A percentile compares a stretch with the other conserved stretches of the same genome.
phyloP scores from a whole-genome alignment of 805 yeast species.

The Yarrowia sp. region DNA sequence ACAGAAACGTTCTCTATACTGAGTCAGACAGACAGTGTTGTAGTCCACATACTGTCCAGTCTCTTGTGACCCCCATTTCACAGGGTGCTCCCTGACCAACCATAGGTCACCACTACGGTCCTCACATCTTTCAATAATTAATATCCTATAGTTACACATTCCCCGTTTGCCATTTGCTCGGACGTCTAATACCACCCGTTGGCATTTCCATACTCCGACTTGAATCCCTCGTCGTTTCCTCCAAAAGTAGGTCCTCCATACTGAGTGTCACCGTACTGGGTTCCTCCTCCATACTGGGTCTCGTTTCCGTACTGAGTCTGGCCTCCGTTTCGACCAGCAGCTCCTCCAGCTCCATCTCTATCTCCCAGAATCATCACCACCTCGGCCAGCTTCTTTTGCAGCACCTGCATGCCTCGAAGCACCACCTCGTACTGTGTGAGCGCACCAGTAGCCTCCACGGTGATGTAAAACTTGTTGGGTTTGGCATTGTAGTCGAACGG shows the following conservation, averaged over 20 bases:
- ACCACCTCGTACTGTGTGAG: conserved; percentile 88
- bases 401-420: conserved; percentile 72
- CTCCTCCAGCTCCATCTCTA: conserved; percentile 26
- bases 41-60: too few species aligned
- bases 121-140: neutral
- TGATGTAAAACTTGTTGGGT: conserved; percentile 78
- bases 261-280: conserved; percentile 23
- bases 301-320: conserved; percentile 22
- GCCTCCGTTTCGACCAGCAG: conserved; percentile 5
- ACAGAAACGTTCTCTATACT: too few species aligned
- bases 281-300: conserved; percentile 24
- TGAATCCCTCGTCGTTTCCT: conserved; percentile 5
- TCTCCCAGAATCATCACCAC: conserved; percentile 64
- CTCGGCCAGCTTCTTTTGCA: conserved; percentile 88
- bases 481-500: conserved; percentile 78
- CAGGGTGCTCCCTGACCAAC: too few species aligned
- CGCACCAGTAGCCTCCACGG: conserved; percentile 89
- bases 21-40: too few species aligned
- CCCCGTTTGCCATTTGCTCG: too few species aligned
- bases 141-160: neutral
- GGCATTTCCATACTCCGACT: neutral
- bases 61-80: too few species aligned
- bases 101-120: too few species aligned
- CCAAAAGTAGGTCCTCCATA: conserved; percentile 21
- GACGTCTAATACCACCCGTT: conserved; percentile 21